Base-by-base conservation (phyloP, 192 early-diverging fungal species). In the Backusella mclennaniae region DNA sequence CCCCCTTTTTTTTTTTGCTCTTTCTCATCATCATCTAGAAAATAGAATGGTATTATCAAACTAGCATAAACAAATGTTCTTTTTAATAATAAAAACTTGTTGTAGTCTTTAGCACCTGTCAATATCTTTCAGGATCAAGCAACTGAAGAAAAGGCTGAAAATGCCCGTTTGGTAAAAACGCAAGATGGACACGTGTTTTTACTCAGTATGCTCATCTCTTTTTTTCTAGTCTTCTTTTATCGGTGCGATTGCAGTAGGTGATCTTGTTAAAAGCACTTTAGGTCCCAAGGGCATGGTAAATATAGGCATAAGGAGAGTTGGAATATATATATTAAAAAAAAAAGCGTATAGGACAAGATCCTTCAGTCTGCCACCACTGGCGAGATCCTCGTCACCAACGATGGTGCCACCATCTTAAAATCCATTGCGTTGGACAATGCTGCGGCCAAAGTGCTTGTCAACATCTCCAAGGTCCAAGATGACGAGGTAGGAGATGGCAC, bases 401-500 rank as follows among this genome's bases (percentile, higher is more conserved):
- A 99, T 84, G 98, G 98, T 33, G 98, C 98, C 9, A 99, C 98
- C n/a, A 99, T 99, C 81, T 88, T 99, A 68, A 98, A 98, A 77
- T 95, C 93, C 26, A 98, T 99, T 77, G 94, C 95, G 21, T 89
- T 99, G 23, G 98, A 99, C 84, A 98, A 99, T 80, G 95, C 98
- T 4, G 98, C 98, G 31, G 98, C 97, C 77, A 98, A 98, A 84
- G 95, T 99, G 35, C 85, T 98, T 52, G 96, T 98, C 77, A 98
- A 97, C 89, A 95, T 98, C 76, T 98, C 97, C 66, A 99, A 99
- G 85, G 97, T 98, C 52, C 98, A 99, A 86, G 98, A 99, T 87
- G 96, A 99, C 83, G 98, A 99, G 86, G 97, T 99, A 29, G 98
- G 98, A 44, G 98, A 99, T 85, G 98, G 98, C 66, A 99, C 98